Conservation (phyloP, 306 rosid genomes). For the Fagus crenata region DNA sequence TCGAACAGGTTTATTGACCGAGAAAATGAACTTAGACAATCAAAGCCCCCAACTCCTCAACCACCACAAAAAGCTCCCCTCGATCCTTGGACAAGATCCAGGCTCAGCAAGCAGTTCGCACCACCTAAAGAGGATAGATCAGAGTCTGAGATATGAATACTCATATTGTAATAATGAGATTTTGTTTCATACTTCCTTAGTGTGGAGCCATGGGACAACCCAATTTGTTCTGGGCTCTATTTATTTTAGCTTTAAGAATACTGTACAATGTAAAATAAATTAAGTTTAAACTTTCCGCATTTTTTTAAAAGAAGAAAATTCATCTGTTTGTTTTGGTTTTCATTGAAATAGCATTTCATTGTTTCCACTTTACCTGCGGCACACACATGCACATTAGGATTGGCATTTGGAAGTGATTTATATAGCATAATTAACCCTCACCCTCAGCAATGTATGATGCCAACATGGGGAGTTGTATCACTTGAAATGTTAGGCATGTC, state of each 20-base stretch:
- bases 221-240: not conserved
- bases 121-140: constrained; percentile 71
- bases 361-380: no score
- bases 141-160: constrained; percentile 46
- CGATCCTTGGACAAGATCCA: constrained; percentile 88
- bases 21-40: constrained; percentile 79
- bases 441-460: no score
- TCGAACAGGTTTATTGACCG: constrained; percentile 74
- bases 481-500: no score
- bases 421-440: no score
- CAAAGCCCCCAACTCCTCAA: constrained; percentile 82
- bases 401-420: no score
- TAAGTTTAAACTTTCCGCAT: not conserved
- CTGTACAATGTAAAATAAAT: not conserved
- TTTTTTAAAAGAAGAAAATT: no score
- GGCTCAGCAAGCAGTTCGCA: constrained; percentile 70
- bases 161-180: not conserved
- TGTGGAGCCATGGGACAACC: not conserved
- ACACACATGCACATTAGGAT: no score
- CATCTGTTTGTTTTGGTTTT: no score
- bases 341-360: no score
- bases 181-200: not conserved
- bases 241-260: not conserved
- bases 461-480: no score
- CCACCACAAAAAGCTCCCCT: constrained; percentile 71